Conservation (phyloP, 2,329 filamentous ascomycete species). For the Xylariaceae sp. region DNA sequence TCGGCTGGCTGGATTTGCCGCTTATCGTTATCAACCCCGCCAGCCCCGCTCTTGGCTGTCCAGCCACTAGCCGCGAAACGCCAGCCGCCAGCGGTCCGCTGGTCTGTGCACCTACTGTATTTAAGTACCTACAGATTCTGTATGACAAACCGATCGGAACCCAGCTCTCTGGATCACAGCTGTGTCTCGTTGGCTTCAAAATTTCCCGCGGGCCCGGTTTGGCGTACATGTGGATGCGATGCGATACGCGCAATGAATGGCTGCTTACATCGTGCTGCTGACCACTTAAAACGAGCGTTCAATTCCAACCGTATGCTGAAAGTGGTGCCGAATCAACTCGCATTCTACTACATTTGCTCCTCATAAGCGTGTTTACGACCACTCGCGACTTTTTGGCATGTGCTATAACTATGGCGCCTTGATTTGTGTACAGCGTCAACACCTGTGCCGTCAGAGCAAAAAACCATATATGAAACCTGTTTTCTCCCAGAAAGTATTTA, state of each 20-base stretch:
- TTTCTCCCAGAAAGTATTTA: constrained; percentile 16
- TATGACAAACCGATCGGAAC: constrained; percentile 19
- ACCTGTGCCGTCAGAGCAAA: no score
- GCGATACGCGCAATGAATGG: constrained; percentile 6
- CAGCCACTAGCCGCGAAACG: constrained; percentile 2
- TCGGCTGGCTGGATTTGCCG: constrained; percentile 21
- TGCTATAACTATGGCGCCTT: no score
- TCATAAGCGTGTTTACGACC: no score
- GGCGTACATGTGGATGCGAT: background rate
- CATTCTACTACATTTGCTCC: no score
- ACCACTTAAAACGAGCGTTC: no score
- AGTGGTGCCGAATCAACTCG: no score
- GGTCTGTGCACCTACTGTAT: constrained; percentile 5
- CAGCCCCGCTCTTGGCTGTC: background rate
- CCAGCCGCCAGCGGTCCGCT: constrained; percentile 24
- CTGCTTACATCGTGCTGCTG: constrained; percentile 13
- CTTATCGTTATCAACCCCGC: constrained; percentile 23
- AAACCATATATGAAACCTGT: no score
- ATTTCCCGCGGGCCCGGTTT: constrained; percentile 22
- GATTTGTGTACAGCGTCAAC: no score
- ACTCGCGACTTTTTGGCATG: no score
- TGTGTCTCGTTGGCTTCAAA: constrained; percentile 17
- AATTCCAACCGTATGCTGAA: no score
- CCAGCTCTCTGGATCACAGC: constrained; percentile 23
- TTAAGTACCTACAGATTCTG: background rate